A percentile compares a stretch with the other conserved stretches of the same genome.
phyloP scores from a whole-genome alignment of 257 asterid genomes.

The Cruciata laevipes region DNA sequence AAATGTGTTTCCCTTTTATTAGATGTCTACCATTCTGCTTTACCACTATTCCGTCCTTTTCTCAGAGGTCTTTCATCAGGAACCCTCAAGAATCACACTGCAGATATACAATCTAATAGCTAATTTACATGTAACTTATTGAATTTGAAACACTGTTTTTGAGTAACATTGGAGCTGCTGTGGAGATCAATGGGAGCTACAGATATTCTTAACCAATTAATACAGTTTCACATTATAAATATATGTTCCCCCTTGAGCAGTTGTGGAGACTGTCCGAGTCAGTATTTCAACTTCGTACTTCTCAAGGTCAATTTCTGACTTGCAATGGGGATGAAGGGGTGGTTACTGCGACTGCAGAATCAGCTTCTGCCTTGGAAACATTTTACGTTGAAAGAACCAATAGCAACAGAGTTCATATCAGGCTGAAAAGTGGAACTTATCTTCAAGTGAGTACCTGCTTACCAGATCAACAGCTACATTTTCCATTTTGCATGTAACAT shows the following conservation, averaged over 20 bases:
- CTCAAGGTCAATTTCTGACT: constrained; percentile 57
- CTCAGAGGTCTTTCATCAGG: neutral
- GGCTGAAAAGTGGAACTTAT: constrained; percentile 54
- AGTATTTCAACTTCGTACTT: constrained; percentile 59
- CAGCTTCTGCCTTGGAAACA: constrained; percentile 49
- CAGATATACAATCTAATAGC: neutral
- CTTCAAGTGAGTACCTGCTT: constrained; percentile 41
- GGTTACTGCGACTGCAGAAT: constrained; percentile 46
- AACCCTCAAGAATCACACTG: neutral
- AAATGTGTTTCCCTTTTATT: neutral
- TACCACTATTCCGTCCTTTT: neutral
- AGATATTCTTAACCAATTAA: neutral
- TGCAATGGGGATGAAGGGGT: constrained; percentile 43
- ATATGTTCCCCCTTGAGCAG: constrained; percentile 29
- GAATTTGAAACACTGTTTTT: neutral
- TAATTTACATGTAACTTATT: neutral
- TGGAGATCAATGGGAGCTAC: neutral
- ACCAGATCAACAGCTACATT: neutral
- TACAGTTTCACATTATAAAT: neutral
- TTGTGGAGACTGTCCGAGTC: constrained; percentile 76
- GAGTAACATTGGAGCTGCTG: neutral
- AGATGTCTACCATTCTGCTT: neutral
- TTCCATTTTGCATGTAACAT: neutral
- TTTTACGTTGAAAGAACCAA: constrained; percentile 61
- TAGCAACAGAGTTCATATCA: constrained; percentile 48